A percentile compares a stretch with the other conserved stretches of the same genome.
phyloP scores from a whole-genome alignment of 768 basidiomycete genomes.

The Russula sp. region DNA sequence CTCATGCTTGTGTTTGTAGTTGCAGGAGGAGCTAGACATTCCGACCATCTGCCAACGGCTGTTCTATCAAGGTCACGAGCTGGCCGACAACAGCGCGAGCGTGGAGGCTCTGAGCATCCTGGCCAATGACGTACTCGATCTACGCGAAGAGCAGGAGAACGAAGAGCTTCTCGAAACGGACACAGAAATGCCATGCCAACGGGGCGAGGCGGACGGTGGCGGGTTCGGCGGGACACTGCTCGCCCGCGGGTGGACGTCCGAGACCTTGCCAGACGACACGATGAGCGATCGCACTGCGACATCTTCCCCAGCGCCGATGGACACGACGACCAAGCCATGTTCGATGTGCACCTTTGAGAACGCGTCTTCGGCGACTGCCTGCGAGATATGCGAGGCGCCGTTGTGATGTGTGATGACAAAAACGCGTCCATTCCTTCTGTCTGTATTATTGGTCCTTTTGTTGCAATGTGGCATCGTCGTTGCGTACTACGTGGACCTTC shows the following conservation, averaged over 20 bases:
- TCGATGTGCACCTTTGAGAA: conserved; percentile 21
- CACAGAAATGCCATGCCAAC: conserved; percentile 34
- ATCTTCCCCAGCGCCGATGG: conserved; percentile 17
- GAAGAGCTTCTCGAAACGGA: conserved; percentile 45
- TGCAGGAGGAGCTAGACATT: conserved; percentile 54
- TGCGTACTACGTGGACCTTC: too few relatives aligned
- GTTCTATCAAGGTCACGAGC: conserved; percentile 52
- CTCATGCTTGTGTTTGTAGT: conserved; percentile 31
- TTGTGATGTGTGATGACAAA: conserved; percentile 12
- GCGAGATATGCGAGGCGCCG: conserved; percentile 28
- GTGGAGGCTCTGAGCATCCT: conserved; percentile 50
- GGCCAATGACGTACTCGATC: conserved; percentile 55
- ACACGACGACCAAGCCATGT: conserved; percentile 10
- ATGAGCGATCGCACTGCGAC: conserved; percentile 19
- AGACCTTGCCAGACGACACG: conserved; percentile 23
- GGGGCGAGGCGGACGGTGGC: conserved; percentile 48
- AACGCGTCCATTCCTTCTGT: neutral
- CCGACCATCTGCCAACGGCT: conserved; percentile 74
- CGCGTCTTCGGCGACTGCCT: conserved; percentile 17
- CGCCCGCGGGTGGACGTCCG: conserved; percentile 34
- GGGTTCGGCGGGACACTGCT: conserved; percentile 74
- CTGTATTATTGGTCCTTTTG: neutral
- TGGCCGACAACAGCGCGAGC: conserved; percentile 50
- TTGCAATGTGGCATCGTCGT: neutral
- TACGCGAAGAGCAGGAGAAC: conserved; percentile 56